Base-by-base conservation (phyloP, 495 filamentous ascomycete species). In the Corynascus novoguineensis region DNA sequence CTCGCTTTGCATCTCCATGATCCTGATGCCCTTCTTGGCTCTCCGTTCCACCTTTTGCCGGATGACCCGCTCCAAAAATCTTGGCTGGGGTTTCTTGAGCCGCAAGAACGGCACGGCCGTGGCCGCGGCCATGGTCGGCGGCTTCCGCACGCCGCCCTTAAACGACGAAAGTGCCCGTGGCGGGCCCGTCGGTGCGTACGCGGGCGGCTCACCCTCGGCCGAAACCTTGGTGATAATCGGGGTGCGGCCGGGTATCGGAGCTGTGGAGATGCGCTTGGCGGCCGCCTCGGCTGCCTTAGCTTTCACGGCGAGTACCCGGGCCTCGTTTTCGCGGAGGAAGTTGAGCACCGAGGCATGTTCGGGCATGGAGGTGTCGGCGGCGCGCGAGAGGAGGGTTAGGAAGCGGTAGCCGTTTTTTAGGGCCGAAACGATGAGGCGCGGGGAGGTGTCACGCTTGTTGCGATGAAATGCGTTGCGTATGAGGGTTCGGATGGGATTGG, bases 61-160 rank as follows among this genome's bases (percentile, higher is more conserved):
- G 12, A 93, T 66, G 0, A 86, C 71, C 4, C 78, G 68, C 57
- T 77, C 80, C 4, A 92, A 70, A 34, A 69, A 70, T 29, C 64
- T 60, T 5, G 86, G 77, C 62, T 89, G 86, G 8, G 87, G 86
- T 65, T 90, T 90, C 58, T 75, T 78, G 49, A 88, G 66, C 24
- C 87, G 82, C 41, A 93, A 68, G 56, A 91, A 85, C 0, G 89
- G 86, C n/a, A 87, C 59, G 27, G 78, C 80, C 35, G 72, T 71
- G 3, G 82, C 80, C 1, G 53, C 59, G 57, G 81, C 80, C 2
- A 90, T 67, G 0, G 68, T 69, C 0, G 89, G 88, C 4, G 90
- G 65, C 47, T 73, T 75, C 15, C 86, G 81, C 40, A 75, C 75
- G 9, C 81, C 80, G 25, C 75, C 79, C 42, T 55, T 65, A 3